Percentiles rank a stretch among this genome's conserved stretches.
phyloP scores from a whole-genome alignment of 2,329 filamentous ascomycete genomes.

The Phoma sp. region DNA sequence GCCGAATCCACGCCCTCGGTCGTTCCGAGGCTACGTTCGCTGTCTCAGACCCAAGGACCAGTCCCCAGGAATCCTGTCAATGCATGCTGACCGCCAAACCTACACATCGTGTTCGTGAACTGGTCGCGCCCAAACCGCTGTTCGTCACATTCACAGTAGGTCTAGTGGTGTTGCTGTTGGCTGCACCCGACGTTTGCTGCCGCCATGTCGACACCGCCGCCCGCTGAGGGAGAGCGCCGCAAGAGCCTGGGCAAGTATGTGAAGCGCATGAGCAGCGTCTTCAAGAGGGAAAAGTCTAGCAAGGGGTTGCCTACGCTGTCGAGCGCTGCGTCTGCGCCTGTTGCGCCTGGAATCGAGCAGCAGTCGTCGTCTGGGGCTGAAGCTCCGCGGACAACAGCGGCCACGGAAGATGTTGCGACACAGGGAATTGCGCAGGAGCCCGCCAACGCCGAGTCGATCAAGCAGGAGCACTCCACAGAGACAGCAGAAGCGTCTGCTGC shows the following conservation, averaged over 20 bases:
- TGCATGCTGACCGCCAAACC: constrained; percentile 19
- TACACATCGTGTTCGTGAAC: constrained; percentile 34
- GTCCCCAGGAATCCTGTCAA: constrained; percentile 21
- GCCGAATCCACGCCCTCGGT: constrained; percentile 29
- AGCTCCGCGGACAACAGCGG: neutral
- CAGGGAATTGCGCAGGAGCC: constrained; percentile 5
- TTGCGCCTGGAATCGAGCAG: constrained; percentile 9
- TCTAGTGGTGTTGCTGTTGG: neutral
- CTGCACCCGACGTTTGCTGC: constrained; percentile 8
- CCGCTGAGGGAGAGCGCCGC: constrained; percentile 35
- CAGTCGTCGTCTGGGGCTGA: neutral
- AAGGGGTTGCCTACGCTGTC: constrained; percentile 16
- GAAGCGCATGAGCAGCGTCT: constrained; percentile 49
- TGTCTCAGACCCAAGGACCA: constrained; percentile 39
- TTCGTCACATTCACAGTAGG: neutral
- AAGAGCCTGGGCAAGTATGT: constrained; percentile 48
- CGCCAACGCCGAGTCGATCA: constrained; percentile 5
- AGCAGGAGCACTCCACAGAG: neutral
- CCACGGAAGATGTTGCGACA: neutral
- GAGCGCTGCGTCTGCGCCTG: constrained; percentile 15
- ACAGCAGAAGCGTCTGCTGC: neutral
- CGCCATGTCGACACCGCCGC: constrained; percentile 38
- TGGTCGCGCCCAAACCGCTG: neutral
- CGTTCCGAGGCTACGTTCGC: constrained; percentile 32
- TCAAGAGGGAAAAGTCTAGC: constrained; percentile 42